Evolutionary conservation across 2,329 filamentous ascomycete genomes (phyloP).

Genomic region (Microcera coccophila): DNA sequence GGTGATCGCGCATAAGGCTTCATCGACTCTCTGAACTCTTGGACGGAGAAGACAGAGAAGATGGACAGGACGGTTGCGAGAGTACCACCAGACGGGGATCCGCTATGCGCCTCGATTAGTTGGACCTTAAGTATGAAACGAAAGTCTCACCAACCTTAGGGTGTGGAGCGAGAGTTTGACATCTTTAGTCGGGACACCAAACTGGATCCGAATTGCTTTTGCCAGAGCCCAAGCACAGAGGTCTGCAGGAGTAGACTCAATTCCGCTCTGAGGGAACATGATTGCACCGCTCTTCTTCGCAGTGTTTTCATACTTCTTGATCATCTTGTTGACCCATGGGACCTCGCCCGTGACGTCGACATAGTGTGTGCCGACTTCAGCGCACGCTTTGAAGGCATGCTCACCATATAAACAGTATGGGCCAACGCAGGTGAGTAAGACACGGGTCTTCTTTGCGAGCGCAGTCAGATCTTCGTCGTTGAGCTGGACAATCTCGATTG

Average conservation of each 20-base stretch:
- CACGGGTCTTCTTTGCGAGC: constrained; percentile 53
- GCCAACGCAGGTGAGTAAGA: constrained; percentile 57
- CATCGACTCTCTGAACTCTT: constrained; percentile 43
- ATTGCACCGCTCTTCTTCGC: constrained; percentile 54
- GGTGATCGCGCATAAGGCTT: constrained; percentile 57
- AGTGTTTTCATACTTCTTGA: constrained; percentile 51
- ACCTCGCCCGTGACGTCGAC: constrained; percentile 60
- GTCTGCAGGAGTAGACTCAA: constrained; percentile 62
- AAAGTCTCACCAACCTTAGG: constrained; percentile 33
- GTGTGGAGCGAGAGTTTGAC: constrained; percentile 50
- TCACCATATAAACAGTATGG: constrained; percentile 57
- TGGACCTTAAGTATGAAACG: neutral
- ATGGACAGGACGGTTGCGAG: constrained; percentile 62
- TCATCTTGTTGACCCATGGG: constrained; percentile 57
- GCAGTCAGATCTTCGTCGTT: constrained; percentile 42
- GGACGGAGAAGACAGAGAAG: constrained; percentile 50
- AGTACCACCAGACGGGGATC: constrained; percentile 60
- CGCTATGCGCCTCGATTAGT: constrained; percentile 16
- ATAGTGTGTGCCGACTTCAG: constrained; percentile 61
- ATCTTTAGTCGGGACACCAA: constrained; percentile 49
- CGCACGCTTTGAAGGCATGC: constrained; percentile 57
- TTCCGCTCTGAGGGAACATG: constrained; percentile 58
- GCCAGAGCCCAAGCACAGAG: constrained; percentile 53
- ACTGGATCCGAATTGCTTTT: constrained; percentile 46
- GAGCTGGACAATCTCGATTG: constrained; percentile 51